Percentiles rank a stretch among this genome's conserved stretches.
phyloP scores from a whole-genome alignment of 495 filamentous ascomycete species.

The Penicillium dipodomyicola region DNA sequence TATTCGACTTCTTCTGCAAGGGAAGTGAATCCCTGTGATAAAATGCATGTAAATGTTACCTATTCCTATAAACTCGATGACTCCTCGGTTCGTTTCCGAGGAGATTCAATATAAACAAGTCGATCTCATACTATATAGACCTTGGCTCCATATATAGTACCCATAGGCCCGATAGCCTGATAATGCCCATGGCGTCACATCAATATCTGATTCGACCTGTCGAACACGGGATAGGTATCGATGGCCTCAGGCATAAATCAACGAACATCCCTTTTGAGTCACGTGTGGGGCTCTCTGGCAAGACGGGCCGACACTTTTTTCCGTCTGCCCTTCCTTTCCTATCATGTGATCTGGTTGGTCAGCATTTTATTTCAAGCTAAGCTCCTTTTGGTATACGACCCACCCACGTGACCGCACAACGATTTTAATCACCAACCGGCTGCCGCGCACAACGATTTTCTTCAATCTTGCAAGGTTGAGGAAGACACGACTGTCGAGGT shows the following conservation, averaged over 20 bases:
- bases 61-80: neutral
- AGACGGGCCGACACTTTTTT: neutral
- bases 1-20: conserved; percentile 23
- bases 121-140: conserved; percentile 13
- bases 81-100: conserved; percentile 25
- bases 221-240: conserved; percentile 7
- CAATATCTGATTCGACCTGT: conserved; percentile 9
- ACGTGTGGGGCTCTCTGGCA: neutral
- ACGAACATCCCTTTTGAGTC: neutral
- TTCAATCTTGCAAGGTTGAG: conserved; percentile 50
- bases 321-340: neutral
- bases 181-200: conserved; percentile 11
- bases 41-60: neutral
- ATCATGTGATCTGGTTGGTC: conserved; percentile 6
- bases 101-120: conserved; percentile 16
- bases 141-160: conserved; percentile 7
- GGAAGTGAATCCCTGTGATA: conserved; percentile 21
- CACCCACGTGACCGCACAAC: conserved; percentile 49
- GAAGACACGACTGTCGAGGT: conserved; percentile 60
- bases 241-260: conserved; percentile 12
- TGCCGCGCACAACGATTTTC: conserved; percentile 34
- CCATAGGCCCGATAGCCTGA: conserved; percentile 5
- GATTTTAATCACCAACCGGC: conserved; percentile 42
- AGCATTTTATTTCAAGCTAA: neutral
- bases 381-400: neutral